A percentile compares a stretch with the other conserved stretches of the same genome.
phyloP scores from a whole-genome alignment of 352 stramenopile species.

The Pythium rhizo-oryzae region DNA sequence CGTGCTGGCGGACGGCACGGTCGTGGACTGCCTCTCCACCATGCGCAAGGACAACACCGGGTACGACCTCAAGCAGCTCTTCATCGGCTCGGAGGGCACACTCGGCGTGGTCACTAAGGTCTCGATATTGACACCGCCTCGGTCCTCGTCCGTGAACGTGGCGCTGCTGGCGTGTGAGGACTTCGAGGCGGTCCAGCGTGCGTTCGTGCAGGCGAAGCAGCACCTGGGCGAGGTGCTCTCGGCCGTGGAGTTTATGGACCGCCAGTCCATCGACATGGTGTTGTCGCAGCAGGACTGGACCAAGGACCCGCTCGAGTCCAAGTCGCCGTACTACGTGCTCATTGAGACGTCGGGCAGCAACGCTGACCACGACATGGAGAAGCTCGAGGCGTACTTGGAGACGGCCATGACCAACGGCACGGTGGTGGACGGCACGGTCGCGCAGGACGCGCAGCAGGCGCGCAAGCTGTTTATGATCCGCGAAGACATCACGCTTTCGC shows the following conservation, averaged over 20 bases:
- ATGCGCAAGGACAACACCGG: slow-evolving; percentile 98
- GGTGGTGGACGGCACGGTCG: slow-evolving; percentile 92
- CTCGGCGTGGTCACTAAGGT: slow-evolving; percentile 96
- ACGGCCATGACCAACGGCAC: slow-evolving; percentile 64
- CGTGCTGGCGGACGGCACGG: slow-evolving; percentile 91
- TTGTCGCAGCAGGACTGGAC: slow-evolving; percentile 66
- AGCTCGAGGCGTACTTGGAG: slow-evolving; percentile 87
- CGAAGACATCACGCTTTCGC: slow-evolving; percentile 93
- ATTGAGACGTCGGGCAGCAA: slow-evolving; percentile 97
- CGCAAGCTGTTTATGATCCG: slow-evolving; percentile 94
- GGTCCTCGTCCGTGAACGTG: slow-evolving; percentile 83
- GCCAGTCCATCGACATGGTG: slow-evolving; percentile 87
- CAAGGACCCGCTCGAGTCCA: slow-evolving; percentile 66
- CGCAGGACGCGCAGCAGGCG: slow-evolving; percentile 91
- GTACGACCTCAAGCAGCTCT: slow-evolving; percentile 97
- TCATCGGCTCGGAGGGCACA: slow-evolving; percentile 97
- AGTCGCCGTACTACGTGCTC: slow-evolving; percentile 93
- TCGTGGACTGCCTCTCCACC: slow-evolving; percentile 91
- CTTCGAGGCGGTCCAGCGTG: slow-evolving; percentile 84
- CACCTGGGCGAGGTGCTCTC: slow-evolving; percentile 94
- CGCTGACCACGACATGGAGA: slow-evolving; percentile 90
- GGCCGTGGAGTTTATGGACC: slow-evolving; percentile 97
- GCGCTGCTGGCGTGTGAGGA: slow-evolving; percentile 90
- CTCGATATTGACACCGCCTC: slow-evolving; percentile 72
- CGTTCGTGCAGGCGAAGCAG: slow-evolving; percentile 87